A percentile compares a stretch with the other conserved stretches of the same genome.
phyloP scores from a whole-genome alignment of 176 grass and related monocot genomes.

The Oryza coarctata region DNA sequence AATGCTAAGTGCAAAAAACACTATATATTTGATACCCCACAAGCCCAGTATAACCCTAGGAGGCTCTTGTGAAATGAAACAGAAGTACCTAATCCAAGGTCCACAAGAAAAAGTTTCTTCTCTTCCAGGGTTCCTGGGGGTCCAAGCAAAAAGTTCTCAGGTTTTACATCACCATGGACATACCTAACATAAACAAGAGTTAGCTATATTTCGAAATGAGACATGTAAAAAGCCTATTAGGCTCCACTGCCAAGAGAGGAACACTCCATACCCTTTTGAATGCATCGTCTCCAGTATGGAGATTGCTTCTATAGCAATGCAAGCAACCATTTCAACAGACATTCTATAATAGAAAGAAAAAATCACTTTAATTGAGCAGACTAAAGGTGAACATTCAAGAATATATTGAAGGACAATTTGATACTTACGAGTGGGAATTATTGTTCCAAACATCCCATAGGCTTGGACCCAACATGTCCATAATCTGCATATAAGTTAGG shows the following conservation, averaged over 20 bases:
- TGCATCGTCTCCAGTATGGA: constrained; percentile 94
- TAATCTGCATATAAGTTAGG: constrained; percentile 48
- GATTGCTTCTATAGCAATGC: constrained; percentile 95
- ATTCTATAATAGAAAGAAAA: constrained; percentile 52
- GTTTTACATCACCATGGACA: constrained; percentile 93
- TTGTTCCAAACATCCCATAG: constrained; percentile 98
- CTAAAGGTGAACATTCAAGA: constrained; percentile 16
- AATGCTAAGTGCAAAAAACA: constrained; percentile 6
- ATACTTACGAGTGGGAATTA: constrained; percentile 80
- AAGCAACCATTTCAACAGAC: constrained; percentile 98
- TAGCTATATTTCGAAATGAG: constrained; percentile 13
- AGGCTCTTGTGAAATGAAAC: constrained; percentile 3
- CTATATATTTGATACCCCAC: not conserved
- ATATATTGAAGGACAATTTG: constrained; percentile 13
- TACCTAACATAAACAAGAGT: constrained; percentile 58
- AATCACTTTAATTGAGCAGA: not conserved
- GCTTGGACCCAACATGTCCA: constrained; percentile 96
- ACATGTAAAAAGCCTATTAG: constrained; percentile 25
- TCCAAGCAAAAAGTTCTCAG: constrained; percentile 96
- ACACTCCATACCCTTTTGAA: constrained; percentile 67
- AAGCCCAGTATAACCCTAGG: not conserved
- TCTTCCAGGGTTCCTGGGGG: constrained; percentile 70
- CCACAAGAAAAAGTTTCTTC: constrained; percentile 96
- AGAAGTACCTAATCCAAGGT: constrained; percentile 93
- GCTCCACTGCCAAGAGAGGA: constrained; percentile 10